phyloP scores from a whole-genome alignment of 140 eudicot species.

The Flaveria floridana region DNA sequence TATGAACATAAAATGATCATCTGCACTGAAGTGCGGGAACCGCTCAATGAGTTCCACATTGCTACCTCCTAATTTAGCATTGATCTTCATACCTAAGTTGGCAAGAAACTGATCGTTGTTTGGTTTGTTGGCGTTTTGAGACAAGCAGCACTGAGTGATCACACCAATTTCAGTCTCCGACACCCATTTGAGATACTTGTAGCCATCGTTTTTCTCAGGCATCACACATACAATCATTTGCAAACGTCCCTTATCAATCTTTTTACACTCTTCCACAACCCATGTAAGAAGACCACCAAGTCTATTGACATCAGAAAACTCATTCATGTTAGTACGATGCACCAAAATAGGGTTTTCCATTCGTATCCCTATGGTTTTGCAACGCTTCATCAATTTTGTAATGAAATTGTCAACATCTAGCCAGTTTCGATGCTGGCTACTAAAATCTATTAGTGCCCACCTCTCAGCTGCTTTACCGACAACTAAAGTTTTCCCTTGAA shows the following conservation, averaged over 20 bases:
- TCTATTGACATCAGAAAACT: constrained; percentile 12
- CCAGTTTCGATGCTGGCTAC: constrained; percentile 9
- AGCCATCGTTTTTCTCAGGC: constrained; percentile 42
- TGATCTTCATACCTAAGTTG: constrained; percentile 58
- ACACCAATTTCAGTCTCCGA: constrained; percentile 44
- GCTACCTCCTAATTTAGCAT: constrained; percentile 77
- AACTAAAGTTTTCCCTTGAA: constrained; percentile 39
- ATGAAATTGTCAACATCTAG: constrained; percentile 29
- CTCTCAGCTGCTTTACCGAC: constrained; percentile 40
- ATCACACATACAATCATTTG: background rate
- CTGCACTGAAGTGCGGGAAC: constrained; percentile 35
- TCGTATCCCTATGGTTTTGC: constrained; percentile 36
- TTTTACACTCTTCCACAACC: background rate
- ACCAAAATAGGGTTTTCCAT: constrained; percentile 37
- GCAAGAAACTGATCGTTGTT: constrained; percentile 51
- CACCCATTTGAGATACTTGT: constrained; percentile 50
- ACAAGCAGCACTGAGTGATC: constrained; percentile 48
- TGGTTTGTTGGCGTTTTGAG: constrained; percentile 40
- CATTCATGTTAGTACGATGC: constrained; percentile 28
- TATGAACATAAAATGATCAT: constrained; percentile 56
- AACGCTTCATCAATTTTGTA: constrained; percentile 31
- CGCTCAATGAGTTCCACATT: constrained; percentile 45
- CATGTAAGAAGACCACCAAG: constrained; percentile 27
- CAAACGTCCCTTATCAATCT: background rate
- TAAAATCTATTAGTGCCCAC: constrained; percentile 61